Conservation (phyloP, 2,329 filamentous ascomycete species). For the Phaeosphaeriaceae sp. region DNA sequence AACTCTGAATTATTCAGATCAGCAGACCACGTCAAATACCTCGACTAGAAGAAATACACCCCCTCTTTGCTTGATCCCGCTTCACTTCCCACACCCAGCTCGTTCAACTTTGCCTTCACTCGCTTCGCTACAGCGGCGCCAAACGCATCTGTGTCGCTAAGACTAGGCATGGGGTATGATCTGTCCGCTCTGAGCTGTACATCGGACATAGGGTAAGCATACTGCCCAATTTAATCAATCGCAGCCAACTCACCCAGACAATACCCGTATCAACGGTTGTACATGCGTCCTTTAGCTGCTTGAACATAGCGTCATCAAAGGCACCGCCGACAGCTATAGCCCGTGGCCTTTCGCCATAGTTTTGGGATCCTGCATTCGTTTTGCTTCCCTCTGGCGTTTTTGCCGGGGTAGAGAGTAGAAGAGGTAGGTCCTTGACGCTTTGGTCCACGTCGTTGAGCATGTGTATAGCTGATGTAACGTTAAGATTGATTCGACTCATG, state of each 20-base stretch:
- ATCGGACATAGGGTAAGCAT: background rate
- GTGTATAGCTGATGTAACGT: constrained; percentile 13
- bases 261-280: constrained; percentile 6
- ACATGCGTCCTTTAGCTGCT: constrained; percentile 7
- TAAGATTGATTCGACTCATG: background rate
- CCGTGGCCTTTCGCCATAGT: constrained; percentile 8
- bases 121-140: constrained; percentile 8
- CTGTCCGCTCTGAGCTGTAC: constrained; percentile 1
- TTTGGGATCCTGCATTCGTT: constrained; percentile 12
- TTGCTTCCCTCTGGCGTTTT: background rate
- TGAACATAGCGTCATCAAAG: constrained; percentile 7
- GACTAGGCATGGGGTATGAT: constrained; percentile 4
- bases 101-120: constrained; percentile 13
- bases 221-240: background rate
- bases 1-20: too few relatives aligned
- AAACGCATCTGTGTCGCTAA: constrained; percentile 11
- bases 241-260: constrained; percentile 10
- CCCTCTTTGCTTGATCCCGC: background rate
- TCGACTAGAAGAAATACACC: constrained; percentile 10
- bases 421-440: constrained; percentile 13
- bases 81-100: constrained; percentile 9
- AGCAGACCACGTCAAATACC: too few relatives aligned
- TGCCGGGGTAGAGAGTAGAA: constrained; percentile 6
- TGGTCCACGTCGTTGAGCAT: constrained; percentile 15
- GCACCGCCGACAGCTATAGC: constrained; percentile 14